These are phyloP conservation scores for Cyclotella choctawhatcheeana DNA, from an alignment of 108 stramenopile genomes.

Conservation along the genomic window DNA sequence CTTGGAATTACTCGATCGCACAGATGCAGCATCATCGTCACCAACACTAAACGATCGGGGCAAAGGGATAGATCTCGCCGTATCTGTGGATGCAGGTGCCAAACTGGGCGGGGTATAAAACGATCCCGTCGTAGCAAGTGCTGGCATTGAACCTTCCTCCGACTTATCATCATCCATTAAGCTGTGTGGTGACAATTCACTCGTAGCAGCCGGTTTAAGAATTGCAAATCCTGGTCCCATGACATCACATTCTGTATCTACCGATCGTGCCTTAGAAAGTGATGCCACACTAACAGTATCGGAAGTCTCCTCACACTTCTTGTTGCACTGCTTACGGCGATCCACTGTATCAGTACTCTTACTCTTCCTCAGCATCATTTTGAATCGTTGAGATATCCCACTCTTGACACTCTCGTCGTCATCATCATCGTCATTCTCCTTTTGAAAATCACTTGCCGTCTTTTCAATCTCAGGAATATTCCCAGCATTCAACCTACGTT, in stretches of 20 bases:
- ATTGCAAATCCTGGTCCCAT: slow-evolving; percentile 54
- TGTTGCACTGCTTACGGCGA: slow-evolving; percentile 18
- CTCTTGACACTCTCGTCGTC: slow-evolving; percentile 39
- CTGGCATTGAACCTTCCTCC: slow-evolving; percentile 18
- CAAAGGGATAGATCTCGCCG: slow-evolving; percentile 22
- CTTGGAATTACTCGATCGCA: not conserved
- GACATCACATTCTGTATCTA: slow-evolving; percentile 7
- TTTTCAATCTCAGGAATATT: slow-evolving; percentile 15
- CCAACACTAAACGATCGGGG: slow-evolving; percentile 32
- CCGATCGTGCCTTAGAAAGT: slow-evolving; percentile 5
- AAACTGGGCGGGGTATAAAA: slow-evolving; percentile 23
- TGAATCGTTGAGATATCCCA: slow-evolving; percentile 40
- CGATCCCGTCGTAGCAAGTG: slow-evolving; percentile 8
- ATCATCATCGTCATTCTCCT: slow-evolving; percentile 24
- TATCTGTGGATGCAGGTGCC: slow-evolving; percentile 4
- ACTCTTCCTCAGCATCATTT: slow-evolving; percentile 35
- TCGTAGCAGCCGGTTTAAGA: slow-evolving; percentile 14
- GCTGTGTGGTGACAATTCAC: too few species aligned
- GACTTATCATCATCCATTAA: not conserved
- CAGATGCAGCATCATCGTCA: slow-evolving; percentile 20
- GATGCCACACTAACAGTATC: not conserved
- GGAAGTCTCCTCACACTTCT: slow-evolving; percentile 5
- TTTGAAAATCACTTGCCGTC: slow-evolving; percentile 5
- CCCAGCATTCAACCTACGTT: slow-evolving; percentile 25
- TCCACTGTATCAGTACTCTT: slow-evolving; percentile 37